Evolutionary conservation across 345 rosid genomes (phyloP), one percentile per base, ranked within the genome.

Genomic region (Brassica incana): DNA sequence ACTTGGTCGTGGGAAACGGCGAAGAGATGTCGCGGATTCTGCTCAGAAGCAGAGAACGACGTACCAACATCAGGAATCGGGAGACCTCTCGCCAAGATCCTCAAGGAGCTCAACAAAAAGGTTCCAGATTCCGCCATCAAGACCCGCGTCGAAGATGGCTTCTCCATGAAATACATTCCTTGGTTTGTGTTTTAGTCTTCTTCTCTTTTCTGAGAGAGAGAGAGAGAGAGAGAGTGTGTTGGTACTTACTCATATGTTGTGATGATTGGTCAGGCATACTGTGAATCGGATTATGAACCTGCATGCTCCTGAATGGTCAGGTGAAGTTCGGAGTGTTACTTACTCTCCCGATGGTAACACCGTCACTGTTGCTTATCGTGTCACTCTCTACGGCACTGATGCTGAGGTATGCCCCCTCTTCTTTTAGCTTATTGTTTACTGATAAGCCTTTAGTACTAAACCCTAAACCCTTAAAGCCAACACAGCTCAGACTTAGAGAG

Each of bases 251-350:
- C 3, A 8, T n/a, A 59, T 8, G 35, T 8, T 58, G 65, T 81
- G n/a, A 61, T 76, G 74, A 68, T 70, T 76, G 62, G 67, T 70
- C 82, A 92, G 97, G 97, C 94, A 91, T 82, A 80, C 88, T 56
- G 96, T 89, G 18, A 92, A 92, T 60, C 81, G 91, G 78, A 89
- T 89, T 73, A 87, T 92, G 94, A 92, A 92, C 79, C 76, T 92
- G 56, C 94, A 91, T 81, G 94, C 96, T 69, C 89, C 92, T 56
- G 91, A 91, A 67, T 91, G 97, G 96, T 92, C 97, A 27, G 97
- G 97, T 66, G 97, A 91, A 82, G 94, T 90, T 82, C 90, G 94
- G 52, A 88, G 80, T 75, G 82, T 90, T 32, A 86, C 88, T 25
- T 92, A 92, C 82, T 91, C 97, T 38, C 85, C 94, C 14, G 90